phyloP scores from a whole-genome alignment of 345 rosid species.

The Pugionium cornutum region DNA sequence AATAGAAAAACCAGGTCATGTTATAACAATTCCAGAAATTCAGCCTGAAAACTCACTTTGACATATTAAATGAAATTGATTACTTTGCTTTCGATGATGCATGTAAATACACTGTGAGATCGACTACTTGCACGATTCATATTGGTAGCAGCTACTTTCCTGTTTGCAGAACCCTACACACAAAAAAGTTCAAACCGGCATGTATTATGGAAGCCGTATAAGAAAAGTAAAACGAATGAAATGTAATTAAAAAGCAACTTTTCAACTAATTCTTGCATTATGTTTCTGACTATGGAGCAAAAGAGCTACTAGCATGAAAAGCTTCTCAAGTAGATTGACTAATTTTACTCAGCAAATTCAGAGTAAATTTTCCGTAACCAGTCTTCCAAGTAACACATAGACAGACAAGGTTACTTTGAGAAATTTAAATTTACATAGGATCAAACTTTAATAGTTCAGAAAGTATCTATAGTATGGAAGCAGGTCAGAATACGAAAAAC shows the following conservation, averaged over 20 bases:
- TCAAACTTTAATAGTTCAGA: background rate
- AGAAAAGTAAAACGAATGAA: slow-evolving; percentile 4
- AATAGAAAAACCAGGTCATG: slow-evolving; percentile 7
- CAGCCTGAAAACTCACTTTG: slow-evolving; percentile 5
- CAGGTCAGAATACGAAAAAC: background rate
- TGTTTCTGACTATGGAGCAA: background rate
- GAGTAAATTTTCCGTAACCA: background rate
- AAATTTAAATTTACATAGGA: background rate
- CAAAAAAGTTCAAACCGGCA: background rate
- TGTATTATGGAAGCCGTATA: slow-evolving; percentile 4
- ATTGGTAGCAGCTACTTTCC: slow-evolving; percentile 97
- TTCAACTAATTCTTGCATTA: background rate
- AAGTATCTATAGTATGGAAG: no score
- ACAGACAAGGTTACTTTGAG: background rate
- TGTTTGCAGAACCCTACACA: slow-evolving; percentile 89
- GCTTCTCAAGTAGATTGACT: no score
- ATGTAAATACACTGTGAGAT: slow-evolving; percentile 97
- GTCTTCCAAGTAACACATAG: background rate
- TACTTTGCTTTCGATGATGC: slow-evolving; percentile 93
- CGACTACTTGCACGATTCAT: slow-evolving; percentile 99
- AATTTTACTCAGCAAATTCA: background rate
- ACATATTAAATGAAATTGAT: slow-evolving; percentile 18
- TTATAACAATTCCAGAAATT: slow-evolving; percentile 1
- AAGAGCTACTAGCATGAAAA: background rate
- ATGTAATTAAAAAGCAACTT: background rate